Evolutionary conservation across 2,329 filamentous ascomycete species (phyloP), one percentile per base, ranked within the genome.

Genomic region (Diaporthe capsici): DNA sequence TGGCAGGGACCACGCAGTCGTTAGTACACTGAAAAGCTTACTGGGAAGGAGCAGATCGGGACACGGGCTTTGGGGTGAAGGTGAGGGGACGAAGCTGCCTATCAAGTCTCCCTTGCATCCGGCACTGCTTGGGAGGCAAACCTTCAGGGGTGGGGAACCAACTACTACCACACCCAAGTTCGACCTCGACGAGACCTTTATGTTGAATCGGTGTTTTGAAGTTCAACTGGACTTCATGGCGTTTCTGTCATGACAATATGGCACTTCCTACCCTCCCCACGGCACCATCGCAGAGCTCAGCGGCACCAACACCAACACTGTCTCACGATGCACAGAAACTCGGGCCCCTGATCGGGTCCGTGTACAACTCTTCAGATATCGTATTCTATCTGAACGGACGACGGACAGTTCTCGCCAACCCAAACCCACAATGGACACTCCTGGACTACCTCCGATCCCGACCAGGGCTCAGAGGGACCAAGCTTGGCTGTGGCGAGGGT

Each of bases 401-500:
- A n/a, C 57, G 47, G 22, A 65, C 57, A 53, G 60, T 68, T 15
- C 71, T 73, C 13, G 4, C 12, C 44, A 73, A 73, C 9, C 71
- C 71, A 12, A 42, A 73, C 10, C 71, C 71, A 31, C 71, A 53
- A 63, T 73, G 71, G 71, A 73, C 71, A 31, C 58, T 73, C 2
- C 47, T 73, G 22, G 71, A 73, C 25, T 73, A 73, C 22, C 42
- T 73, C 12, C 58, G 71, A 22, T 61, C 71, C 12, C 31, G 60
- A 22, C 71, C 71, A 13, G 34, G 58, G 42, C 60, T 73, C 42
- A 28, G 51, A 34, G 71, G 71, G 2, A 73, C 71, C 44, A 73
- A 73, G 58, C 44, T 73, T 6, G 97, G 97, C 61, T 98, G 97
- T 86, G 95, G 95, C 65, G 97, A 99, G 86, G 97, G 97, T 77